A percentile compares a stretch with the other conserved stretches of the same genome.
These are phyloP conservation scores for Colletotrichum tamarilloi DNA, from an alignment of 2,329 filamentous ascomycete species.

Conservation along the genomic window DNA sequence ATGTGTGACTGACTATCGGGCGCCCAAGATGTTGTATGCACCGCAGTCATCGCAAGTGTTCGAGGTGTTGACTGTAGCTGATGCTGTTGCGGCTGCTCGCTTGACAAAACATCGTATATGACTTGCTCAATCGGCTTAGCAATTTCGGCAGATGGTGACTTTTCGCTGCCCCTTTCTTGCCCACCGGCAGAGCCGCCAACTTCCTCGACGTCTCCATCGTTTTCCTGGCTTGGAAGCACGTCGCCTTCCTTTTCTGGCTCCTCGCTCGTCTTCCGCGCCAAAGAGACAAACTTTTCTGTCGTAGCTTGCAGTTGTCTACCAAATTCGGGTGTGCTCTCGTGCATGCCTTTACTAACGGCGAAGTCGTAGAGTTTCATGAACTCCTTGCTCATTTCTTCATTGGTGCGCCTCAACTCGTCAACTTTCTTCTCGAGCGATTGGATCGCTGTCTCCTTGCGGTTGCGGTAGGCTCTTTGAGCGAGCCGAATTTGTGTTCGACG, in stretches of 20 bases:
- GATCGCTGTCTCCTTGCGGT: conserved; percentile 86
- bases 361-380: conserved; percentile 76
- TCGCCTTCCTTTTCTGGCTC: conserved; percentile 48
- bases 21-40: conserved; percentile 18
- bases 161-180: conserved; percentile 9
- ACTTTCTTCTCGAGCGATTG: conserved; percentile 78
- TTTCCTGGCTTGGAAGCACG: conserved; percentile 32
- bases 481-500: conserved; percentile 88
- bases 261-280: conserved; percentile 60
- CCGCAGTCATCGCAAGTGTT: conserved; percentile 5
- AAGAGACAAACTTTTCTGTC: conserved; percentile 67
- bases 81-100: conserved; percentile 37
- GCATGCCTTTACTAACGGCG: conserved; percentile 66
- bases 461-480: conserved; percentile 86
- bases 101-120: conserved; percentile 42
- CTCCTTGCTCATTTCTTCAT: conserved; percentile 78
- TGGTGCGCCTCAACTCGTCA: conserved; percentile 72
- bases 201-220: conserved; percentile 13
- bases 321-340: conserved; percentile 67
- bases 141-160: conserved; percentile 34
- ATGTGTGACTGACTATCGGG: neutral
- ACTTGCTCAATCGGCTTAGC: conserved; percentile 1
- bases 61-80: neutral
- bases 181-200: conserved; percentile 8
- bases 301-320: conserved; percentile 66